Conservation (phyloP, 192 early-diverging fungal species). For the Podochytrium sp. region DNA sequence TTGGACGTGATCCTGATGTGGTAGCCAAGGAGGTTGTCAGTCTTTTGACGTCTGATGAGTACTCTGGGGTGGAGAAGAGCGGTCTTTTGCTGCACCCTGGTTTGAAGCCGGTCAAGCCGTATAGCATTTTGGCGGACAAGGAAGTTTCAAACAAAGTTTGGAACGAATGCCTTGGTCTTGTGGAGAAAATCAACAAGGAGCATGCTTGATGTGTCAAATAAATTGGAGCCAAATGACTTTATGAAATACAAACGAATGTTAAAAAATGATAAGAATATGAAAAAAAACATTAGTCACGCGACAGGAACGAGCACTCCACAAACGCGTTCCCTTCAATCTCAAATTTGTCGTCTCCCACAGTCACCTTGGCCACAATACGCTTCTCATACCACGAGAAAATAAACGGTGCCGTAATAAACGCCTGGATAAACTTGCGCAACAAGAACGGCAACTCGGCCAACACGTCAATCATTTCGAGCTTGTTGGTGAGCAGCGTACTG, state of each 20-base stretch:
- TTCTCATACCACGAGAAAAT: constrained; percentile 87
- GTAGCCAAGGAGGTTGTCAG: constrained; percentile 22
- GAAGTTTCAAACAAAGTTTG: neutral
- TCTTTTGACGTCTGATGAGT: neutral
- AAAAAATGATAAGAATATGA: too few species aligned
- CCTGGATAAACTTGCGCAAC: constrained; percentile 84
- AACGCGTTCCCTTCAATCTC: constrained; percentile 71
- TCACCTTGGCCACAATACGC: constrained; percentile 68
- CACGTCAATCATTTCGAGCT: constrained; percentile 86
- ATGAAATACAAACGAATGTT: too few species aligned
- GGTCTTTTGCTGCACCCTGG: constrained; percentile 15
- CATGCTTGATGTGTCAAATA: too few species aligned
- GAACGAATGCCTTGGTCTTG: neutral
- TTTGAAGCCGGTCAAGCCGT: neutral
- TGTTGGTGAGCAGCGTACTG: constrained; percentile 58
- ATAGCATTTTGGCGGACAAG: neutral
- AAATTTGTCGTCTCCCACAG: constrained; percentile 64
- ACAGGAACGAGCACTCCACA: constrained; percentile 79
- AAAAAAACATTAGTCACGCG: too few species aligned
- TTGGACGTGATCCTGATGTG: constrained; percentile 3
- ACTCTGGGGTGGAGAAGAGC: neutral
- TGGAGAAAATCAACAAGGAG: neutral
- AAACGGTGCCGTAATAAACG: constrained; percentile 88
- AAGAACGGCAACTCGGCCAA: constrained; percentile 86
- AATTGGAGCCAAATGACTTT: too few species aligned